Evolutionary conservation across 2,329 filamentous ascomycete species (phyloP), one percentile per base, ranked within the genome.

Genomic region (Tolypocladium paradoxum): DNA sequence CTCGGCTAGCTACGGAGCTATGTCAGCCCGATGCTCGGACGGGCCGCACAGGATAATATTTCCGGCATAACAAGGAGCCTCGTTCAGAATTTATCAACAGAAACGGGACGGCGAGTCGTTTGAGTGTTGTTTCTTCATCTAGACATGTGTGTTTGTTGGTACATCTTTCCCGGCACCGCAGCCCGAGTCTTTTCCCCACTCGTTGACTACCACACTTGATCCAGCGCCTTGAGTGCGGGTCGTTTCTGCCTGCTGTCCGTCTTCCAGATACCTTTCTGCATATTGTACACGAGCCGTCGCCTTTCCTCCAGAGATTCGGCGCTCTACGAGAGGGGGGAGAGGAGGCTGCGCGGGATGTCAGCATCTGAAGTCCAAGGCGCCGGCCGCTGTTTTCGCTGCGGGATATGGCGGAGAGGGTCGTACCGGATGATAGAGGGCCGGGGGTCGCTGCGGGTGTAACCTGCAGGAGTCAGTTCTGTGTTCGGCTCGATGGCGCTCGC

Each of bases 371-470:
- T 4, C 6, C 4, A 31, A 29, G 36, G 20, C 14, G 22, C 8
- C 4, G 14, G 20, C 35, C 2, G 31, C 7, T 22, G 12, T 14
- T 14, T 8, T 24, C 6, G 14, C 11, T 2, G 27, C 43, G 27
- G n/a, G 18, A 33, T 12, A 18, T 16, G 33, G 18, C 31, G 34
- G 20, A 51, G 33, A n/a, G 29, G 18, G 4, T 46, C 73, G 52
- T 74, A 82, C 78, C 76, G 75, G 65, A 82, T 82, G 62, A 78
- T 65, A 11, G 89, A 85, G 53, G 93, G 93, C 69, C 88, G 84
- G 40, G 93, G 93, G 70, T 92, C 87, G 77, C 91, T 97, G 70
- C 88, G 87, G 53, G 92, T 95, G 77, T 96, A 97, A 63, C 92
- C 88, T 93, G 65, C 27, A 5, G 27, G 24, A 46, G 24, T 46